phyloP scores from a whole-genome alignment of 495 filamentous ascomycete genomes.

The Hyaloscypha variabilis region DNA sequence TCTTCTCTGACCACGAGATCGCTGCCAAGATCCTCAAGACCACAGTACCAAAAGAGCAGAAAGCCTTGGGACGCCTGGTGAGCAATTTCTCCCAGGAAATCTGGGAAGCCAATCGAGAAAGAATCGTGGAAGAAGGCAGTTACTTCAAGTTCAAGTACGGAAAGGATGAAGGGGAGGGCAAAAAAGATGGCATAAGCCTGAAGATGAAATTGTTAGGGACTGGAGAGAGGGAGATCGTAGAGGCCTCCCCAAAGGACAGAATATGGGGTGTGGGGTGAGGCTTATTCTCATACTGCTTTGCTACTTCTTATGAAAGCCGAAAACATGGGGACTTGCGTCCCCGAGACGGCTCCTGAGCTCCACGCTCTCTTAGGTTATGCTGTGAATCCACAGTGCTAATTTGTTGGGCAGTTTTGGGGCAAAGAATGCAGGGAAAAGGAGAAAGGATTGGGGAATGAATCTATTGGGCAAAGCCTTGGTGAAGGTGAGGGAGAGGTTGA shows the following conservation, averaged over 20 bases:
- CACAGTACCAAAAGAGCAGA: conserved; percentile 45
- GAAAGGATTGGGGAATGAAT: conserved; percentile 65
- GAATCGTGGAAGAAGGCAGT: conserved; percentile 63
- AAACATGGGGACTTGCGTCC: too few relatives aligned
- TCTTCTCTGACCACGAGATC: conserved; percentile 48
- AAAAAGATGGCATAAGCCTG: conserved; percentile 59
- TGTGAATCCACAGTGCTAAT: too few relatives aligned
- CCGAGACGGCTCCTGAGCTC: too few relatives aligned
- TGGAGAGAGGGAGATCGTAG: conserved; percentile 61
- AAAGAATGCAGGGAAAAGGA: conserved; percentile 46
- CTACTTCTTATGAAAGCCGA: too few relatives aligned
- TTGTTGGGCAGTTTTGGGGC: conserved; percentile 54
- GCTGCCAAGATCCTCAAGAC: conserved; percentile 46
- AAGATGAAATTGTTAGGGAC: conserved; percentile 55
- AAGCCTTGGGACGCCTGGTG: conserved; percentile 60
- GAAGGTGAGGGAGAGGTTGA: conserved; percentile 25
- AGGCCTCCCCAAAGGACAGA: conserved; percentile 52
- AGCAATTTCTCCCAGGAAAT: conserved; percentile 50
- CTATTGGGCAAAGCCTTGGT: conserved; percentile 57
- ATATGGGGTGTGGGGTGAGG: too few relatives aligned
- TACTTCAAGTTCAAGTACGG: conserved; percentile 56
- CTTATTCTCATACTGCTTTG: too few relatives aligned
- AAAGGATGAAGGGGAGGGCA: conserved; percentile 48
- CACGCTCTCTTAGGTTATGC: too few relatives aligned
- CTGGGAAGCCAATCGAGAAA: conserved; percentile 55